Conservation (phyloP, 2,329 filamentous ascomycete species). For the Fusarium sp. region DNA sequence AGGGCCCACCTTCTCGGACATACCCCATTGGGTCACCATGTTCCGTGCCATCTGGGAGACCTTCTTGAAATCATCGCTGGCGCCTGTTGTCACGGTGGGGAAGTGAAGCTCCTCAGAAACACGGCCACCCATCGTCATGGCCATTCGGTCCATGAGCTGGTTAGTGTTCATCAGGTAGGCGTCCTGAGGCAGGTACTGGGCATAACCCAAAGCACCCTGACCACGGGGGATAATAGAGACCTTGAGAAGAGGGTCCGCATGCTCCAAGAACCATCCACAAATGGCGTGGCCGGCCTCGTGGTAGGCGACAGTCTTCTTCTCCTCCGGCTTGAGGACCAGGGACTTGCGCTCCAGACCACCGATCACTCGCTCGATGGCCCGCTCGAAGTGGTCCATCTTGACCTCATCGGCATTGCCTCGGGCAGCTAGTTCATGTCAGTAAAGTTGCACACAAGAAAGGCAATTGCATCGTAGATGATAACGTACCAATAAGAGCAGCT, state of each 20-base stretch:
- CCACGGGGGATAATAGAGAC: slow-evolving; percentile 98
- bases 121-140: slow-evolving; percentile 97
- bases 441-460: not conserved
- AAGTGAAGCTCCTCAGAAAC: slow-evolving; percentile 98
- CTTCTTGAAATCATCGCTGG: slow-evolving; percentile 98
- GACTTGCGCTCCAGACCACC: slow-evolving; percentile 98
- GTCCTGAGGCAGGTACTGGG: slow-evolving; percentile 95
- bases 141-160: slow-evolving; percentile 99
- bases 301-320: slow-evolving; percentile 97
- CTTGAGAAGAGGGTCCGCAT: slow-evolving; percentile 97
- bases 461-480: slow-evolving; percentile 50
- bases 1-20: slow-evolving; percentile 94
- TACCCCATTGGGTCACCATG: slow-evolving; percentile 99
- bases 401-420: slow-evolving; percentile 85
- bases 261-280: slow-evolving; percentile 97
- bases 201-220: slow-evolving; percentile 93
- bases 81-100: slow-evolving; percentile 94
- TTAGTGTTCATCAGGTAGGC: slow-evolving; percentile 96
- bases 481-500: slow-evolving; percentile 92
- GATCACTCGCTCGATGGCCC: slow-evolving; percentile 96
- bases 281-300: slow-evolving; percentile 99
- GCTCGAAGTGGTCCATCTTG: slow-evolving; percentile 92
- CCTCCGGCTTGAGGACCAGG: slow-evolving; percentile 89
- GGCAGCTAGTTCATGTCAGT: slow-evolving; percentile 73
- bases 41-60: slow-evolving; percentile 95